Evolutionary conservation across 495 filamentous ascomycete species (phyloP), one percentile per base, ranked within the genome.

Genomic region (Cudoniella acicularis): DNA sequence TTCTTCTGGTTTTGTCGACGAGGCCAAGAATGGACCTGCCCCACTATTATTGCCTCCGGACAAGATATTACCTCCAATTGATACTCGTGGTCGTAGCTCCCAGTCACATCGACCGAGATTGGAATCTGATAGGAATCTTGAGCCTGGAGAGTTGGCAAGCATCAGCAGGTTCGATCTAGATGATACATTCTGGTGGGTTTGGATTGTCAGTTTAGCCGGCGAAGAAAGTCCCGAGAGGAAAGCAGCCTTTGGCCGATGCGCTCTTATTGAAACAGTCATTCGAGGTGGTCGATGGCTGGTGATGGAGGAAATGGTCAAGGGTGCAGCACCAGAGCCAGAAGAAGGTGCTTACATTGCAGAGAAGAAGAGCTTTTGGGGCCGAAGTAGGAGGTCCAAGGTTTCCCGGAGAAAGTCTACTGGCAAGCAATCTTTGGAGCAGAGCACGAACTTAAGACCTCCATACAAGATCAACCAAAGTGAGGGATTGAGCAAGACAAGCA

Each of bases 111-210:
- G 80, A 48, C 85, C 87, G 10, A 79, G 81, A 46, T 67, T 87
- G 30, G 83, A 89, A 56, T 73, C 75, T 16, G 85, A 90, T 36
- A 71, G 77, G 22, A 72, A 83, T 45, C 77, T 97, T 2, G 91
- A 96, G 54, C 95, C 93, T 2, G 94, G 91, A 42, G 94, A 98
- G 78, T 79, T 98, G 46, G 93, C 93, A 22, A 96, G 90, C 64
- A 96, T 98, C 63, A 87, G 81, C 26, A 80, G 81, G 46, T 82
- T 98, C 49, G 88, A 95, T 59, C 76, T 98, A 10, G 94, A 98
- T 67, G 94, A 98, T 68, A 87, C 92, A 0, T 98, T 98, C 70
- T 98, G 95, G 95, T 98, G 94, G 94, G 94, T 98, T 22, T 98
- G 94, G 94, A 97, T 98, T 79, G 94, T 83, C 64, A 98, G 94